These are phyloP conservation scores for Jatropha curcas DNA, from an alignment of 345 rosid species.

Conservation along the genomic window DNA sequence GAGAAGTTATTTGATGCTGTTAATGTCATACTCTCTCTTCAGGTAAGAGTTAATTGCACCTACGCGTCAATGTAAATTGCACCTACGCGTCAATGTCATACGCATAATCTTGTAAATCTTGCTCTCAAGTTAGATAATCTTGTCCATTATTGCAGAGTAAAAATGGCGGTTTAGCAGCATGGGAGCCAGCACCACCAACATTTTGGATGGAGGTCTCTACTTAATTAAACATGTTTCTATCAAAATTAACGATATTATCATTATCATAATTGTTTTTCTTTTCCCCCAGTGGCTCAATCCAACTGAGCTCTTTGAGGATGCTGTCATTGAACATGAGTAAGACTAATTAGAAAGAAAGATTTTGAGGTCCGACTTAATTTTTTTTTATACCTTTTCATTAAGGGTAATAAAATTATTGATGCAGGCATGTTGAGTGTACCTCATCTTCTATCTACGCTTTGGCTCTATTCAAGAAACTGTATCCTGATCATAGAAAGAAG, in stretches of 20 bases:
- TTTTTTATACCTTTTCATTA: background rate
- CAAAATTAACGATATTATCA: no score
- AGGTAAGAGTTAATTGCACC: slow-evolving; percentile 27
- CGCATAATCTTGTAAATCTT: no score
- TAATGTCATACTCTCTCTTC: slow-evolving; percentile 48
- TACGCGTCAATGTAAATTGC: no score
- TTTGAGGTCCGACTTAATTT: background rate
- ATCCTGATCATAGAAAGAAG: background rate
- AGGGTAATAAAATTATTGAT: background rate
- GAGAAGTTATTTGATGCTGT: slow-evolving; percentile 50
- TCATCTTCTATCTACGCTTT: background rate
- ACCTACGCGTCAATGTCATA: no score
- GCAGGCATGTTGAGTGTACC: background rate
- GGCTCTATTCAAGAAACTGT: background rate
- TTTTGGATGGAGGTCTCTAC: background rate
- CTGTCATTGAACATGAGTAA: background rate
- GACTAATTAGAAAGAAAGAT: background rate
- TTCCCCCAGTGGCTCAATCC: background rate
- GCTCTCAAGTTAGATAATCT: no score
- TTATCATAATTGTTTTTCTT: background rate
- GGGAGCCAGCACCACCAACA: background rate
- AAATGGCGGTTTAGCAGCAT: background rate
- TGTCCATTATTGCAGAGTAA: background rate
- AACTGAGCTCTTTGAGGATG: background rate
- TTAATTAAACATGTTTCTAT: background rate